phyloP scores from a whole-genome alignment of 257 asterid species.

The Penstemon eatonii region DNA sequence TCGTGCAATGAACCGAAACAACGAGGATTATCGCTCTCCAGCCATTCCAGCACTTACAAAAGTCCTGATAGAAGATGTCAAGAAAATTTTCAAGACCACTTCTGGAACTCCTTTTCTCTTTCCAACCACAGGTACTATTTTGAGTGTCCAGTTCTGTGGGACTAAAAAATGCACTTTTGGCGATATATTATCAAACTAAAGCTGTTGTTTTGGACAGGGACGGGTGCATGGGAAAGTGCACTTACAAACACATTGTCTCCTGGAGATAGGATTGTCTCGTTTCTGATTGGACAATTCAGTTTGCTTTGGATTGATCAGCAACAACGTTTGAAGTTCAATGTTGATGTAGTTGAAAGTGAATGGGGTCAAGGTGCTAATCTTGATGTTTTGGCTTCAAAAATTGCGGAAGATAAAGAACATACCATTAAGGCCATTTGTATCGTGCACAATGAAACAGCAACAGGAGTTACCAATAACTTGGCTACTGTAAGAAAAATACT shows the following conservation, averaged over 20 bases:
- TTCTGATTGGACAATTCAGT: constrained; percentile 96
- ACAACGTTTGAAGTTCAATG: constrained; percentile 84
- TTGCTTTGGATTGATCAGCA: constrained; percentile 99
- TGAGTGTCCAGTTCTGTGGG: no score
- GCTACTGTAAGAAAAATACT: constrained; percentile 88
- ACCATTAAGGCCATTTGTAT: constrained; percentile 96
- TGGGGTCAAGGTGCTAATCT: constrained; percentile 97
- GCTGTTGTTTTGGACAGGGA: constrained; percentile 52
- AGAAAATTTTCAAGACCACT: constrained; percentile 88
- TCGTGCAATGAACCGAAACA: constrained; percentile 97
- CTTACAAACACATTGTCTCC: constrained; percentile 95
- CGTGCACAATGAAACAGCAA: constrained; percentile 97
- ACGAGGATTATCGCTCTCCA: constrained; percentile 96
- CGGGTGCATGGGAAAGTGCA: constrained; percentile 99
- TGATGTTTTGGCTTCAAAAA: constrained; percentile 69
- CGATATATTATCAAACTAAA: neutral
- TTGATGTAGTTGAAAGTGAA: constrained; percentile 92
- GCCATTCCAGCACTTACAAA: constrained; percentile 91
- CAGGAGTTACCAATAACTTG: constrained; percentile 96
- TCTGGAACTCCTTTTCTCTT: constrained; percentile 89
- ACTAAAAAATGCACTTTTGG: no score
- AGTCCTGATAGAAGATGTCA: constrained; percentile 82
- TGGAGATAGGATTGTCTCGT: constrained; percentile 79
- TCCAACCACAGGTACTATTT: constrained; percentile 82
- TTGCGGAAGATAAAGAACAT: constrained; percentile 70